phyloP scores from a whole-genome alignment of 2,329 filamentous ascomycete species.

The Fusarium nanum region DNA sequence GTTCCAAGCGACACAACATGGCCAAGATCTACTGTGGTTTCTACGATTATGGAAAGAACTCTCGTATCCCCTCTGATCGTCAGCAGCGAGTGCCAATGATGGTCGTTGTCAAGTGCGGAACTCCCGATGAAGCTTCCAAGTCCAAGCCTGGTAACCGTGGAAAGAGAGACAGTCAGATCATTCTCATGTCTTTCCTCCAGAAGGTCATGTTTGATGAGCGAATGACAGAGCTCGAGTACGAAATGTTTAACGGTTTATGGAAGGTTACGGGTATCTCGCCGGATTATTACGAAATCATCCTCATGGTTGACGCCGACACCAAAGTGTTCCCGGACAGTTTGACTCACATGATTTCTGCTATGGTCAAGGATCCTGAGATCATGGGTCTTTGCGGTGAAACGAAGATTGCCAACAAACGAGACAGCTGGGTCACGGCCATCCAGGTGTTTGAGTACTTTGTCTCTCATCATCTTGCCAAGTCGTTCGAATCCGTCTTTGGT shows the following conservation, averaged over 20 bases:
- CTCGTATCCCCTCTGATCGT: conserved; percentile 82
- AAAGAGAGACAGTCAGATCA: conserved; percentile 98
- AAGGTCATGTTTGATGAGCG: conserved; percentile 99
- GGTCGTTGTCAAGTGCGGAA: conserved; percentile 94
- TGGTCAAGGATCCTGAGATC: conserved; percentile 99
- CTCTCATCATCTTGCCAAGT: conserved; percentile 95
- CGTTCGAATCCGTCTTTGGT: conserved; percentile 98
- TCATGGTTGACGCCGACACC: conserved; percentile 99
- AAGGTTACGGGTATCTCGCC: conserved; percentile 98
- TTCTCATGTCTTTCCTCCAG: conserved; percentile 98
- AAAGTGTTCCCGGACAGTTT: conserved; percentile 99
- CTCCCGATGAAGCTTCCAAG: conserved; percentile 82
- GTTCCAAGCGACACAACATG: conserved; percentile 99
- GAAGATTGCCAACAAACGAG: conserved; percentile 98
- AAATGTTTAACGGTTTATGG: conserved; percentile 99
- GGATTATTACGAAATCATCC: conserved; percentile 96
- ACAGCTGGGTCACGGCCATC: conserved; percentile 95
- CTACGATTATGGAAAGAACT: conserved; percentile 92
- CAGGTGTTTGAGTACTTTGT: conserved; percentile 99
- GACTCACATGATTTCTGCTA: conserved; percentile 98
- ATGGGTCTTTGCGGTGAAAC: conserved; percentile 99
- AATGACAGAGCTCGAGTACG: conserved; percentile 99
- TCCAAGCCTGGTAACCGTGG: conserved; percentile 96
- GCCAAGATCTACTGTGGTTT: conserved; percentile 98
- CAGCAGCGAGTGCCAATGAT: conserved; percentile 99